Conservation (phyloP, 768 basidiomycete genomes). For the Dacryopinax spathularia region DNA sequence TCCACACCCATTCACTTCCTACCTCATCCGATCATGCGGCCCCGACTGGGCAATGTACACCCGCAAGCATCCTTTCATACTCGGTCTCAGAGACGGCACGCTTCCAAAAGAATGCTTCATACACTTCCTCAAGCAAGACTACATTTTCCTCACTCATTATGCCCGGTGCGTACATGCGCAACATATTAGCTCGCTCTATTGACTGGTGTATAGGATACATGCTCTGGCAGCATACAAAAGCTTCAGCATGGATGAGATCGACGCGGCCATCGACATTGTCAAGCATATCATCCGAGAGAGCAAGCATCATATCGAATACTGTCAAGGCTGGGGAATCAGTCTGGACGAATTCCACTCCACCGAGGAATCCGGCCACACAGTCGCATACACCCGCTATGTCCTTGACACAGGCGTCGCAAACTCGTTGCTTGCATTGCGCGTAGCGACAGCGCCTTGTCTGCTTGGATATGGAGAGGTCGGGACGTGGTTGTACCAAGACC, state of each 20-base stretch:
- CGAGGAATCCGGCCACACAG: constrained; percentile 54
- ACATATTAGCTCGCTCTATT: neutral
- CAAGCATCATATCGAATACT: constrained; percentile 54
- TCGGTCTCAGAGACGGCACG: constrained; percentile 56
- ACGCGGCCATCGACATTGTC: constrained; percentile 48
- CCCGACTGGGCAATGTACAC: constrained; percentile 28
- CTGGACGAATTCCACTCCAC: constrained; percentile 45
- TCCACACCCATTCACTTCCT: constrained; percentile 53
- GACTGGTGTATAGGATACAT: constrained; percentile 9
- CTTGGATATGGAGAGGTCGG: constrained; percentile 90
- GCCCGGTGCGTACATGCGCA: constrained; percentile 36
- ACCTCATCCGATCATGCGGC: constrained; percentile 41
- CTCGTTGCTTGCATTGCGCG: constrained; percentile 53
- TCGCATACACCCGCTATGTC: constrained; percentile 77
- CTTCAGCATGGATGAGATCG: constrained; percentile 44
- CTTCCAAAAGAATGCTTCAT: constrained; percentile 52
- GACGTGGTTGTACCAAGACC: constrained; percentile 57
- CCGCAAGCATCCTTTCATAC: constrained; percentile 79
- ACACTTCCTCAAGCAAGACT: constrained; percentile 85
- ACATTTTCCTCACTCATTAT: constrained; percentile 70
- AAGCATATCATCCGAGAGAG: constrained; percentile 54
- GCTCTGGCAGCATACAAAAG: constrained; percentile 73
- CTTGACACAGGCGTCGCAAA: constrained; percentile 65
- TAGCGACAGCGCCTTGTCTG: constrained; percentile 74
- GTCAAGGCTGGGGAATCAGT: constrained; percentile 54